A percentile compares a stretch with the other conserved stretches of the same genome.
Evolutionary conservation across 1,139 yeast genomes (phyloP).

Genomic region (Zygosaccharomyces pseudobailii): DNA sequence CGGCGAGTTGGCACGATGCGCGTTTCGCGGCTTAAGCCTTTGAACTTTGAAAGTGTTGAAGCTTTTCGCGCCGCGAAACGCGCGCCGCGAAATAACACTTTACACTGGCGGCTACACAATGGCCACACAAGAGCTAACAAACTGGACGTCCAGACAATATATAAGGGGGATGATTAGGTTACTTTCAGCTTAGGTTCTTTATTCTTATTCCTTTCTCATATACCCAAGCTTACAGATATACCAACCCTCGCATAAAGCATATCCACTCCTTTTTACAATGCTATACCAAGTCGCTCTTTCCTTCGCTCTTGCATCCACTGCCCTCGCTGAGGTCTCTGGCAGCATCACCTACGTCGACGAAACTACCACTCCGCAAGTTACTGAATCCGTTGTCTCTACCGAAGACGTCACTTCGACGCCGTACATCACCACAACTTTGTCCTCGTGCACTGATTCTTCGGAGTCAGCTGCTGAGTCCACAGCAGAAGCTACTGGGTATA

Average conservation of each 20-base stretch:
- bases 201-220: background rate
- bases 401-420: slow-evolving; percentile 35
- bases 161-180: background rate
- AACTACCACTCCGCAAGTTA: slow-evolving; percentile 35
- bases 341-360: slow-evolving; percentile 34
- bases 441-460: slow-evolving; percentile 6
- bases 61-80: background rate
- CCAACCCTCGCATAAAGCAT: background rate
- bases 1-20: slow-evolving; percentile 1
- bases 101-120: background rate
- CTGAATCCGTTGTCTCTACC: slow-evolving; percentile 35
- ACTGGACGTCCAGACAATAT: background rate
- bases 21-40: background rate
- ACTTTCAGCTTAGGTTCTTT: no score
- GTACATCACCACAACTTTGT: slow-evolving; percentile 26
- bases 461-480: slow-evolving; percentile 1
- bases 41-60: background rate
- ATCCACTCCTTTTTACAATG: background rate
- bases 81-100: background rate
- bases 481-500: background rate
- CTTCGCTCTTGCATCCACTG: slow-evolving; percentile 8
- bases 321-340: slow-evolving; percentile 17
- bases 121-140: background rate
- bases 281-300: slow-evolving; percentile 1
- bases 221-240: background rate